These are phyloP conservation scores for Piper betle DNA, from an alignment of 164 flowering plant species.

Conservation along the genomic window DNA sequence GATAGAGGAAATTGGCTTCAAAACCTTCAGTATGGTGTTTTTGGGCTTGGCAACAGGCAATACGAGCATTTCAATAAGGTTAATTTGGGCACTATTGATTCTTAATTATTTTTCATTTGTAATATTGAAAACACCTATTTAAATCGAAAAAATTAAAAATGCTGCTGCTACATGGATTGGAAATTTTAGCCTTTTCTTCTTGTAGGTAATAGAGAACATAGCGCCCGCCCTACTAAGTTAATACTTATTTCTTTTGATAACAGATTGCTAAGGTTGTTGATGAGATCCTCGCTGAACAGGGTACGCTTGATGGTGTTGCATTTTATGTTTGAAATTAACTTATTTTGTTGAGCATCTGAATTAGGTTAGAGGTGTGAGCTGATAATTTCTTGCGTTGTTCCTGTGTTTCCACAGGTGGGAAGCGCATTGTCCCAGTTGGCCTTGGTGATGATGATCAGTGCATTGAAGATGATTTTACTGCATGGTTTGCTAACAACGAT, in stretches of 20 bases:
- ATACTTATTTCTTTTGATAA: conserved; percentile 6
- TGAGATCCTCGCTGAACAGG: conserved; percentile 49
- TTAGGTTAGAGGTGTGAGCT: background rate
- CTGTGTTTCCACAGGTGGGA: conserved; percentile 43
- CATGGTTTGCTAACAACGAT: conserved; percentile 36
- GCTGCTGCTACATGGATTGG: no score
- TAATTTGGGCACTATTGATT: background rate
- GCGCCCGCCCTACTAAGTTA: background rate
- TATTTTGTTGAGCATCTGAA: no score
- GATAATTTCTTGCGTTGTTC: background rate
- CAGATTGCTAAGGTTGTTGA: conserved; percentile 85
- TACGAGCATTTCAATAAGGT: conserved; percentile 99
- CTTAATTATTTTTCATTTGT: background rate
- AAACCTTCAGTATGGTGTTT: conserved; percentile 59
- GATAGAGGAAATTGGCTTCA: conserved; percentile 57
- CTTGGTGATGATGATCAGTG: conserved; percentile 99
- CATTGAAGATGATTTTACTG: conserved; percentile 94
- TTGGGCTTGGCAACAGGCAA: conserved; percentile 93
- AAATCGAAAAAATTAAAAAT: no score
- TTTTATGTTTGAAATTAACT: background rate
- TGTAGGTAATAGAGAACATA: no score
- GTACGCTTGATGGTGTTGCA: conserved; percentile 22
- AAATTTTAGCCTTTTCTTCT: no score
- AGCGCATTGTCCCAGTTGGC: conserved; percentile 78
- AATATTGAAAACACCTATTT: conserved; percentile 4